Base-by-base conservation (phyloP, 176 grass and related monocot species). In the Ensete glaucum region DNA sequence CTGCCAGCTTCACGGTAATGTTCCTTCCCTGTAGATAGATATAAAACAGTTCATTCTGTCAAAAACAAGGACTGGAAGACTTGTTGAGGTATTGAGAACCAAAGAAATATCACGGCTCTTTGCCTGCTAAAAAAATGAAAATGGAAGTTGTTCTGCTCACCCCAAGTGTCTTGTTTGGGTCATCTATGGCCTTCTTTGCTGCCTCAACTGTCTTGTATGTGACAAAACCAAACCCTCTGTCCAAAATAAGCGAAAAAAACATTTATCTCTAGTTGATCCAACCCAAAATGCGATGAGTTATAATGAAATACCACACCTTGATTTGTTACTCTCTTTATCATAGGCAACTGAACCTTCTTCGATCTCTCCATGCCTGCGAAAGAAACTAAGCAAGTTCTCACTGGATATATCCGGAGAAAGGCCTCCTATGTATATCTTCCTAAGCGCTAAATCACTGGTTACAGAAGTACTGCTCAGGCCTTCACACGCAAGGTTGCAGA, bases 321-420 rank as follows among this genome's bases (percentile, higher is more conserved):
- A 76, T 62, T 49, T 76, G 73, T 76, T 76, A 62, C 27, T 76
- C 16, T 76, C 55, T 49, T 76, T 76, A 50, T 76, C 56, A 23
- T 76, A 76, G 43, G 73, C 73, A 24, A 76, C 73, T 14, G 73
- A 76, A 27, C 73, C 73, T 76, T 76, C 73, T 62, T 76, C 73
- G 49, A 76, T 76, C 26, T 76, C 73, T 27, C 73, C 56, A 23
- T 62, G 24, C 27, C 56, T 76, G 11, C 54, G 15, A 19, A 76
- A 76, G 73, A 76, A 76, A 76, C 4, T 60, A 26, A 76, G 73
- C 73, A 76, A 60, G 8, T 9, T 60, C 62, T 76, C 55, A 2
- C 73, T 76, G 8, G 73, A 48, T 62, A 75, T 75, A 8, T 76
- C 56, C 23, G 73, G 73, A 21, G 73, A 76, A 43, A 76, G 73